phyloP scores from a whole-genome alignment of 1,284 basidiomycete species.

The Boletus chippewaensis region DNA sequence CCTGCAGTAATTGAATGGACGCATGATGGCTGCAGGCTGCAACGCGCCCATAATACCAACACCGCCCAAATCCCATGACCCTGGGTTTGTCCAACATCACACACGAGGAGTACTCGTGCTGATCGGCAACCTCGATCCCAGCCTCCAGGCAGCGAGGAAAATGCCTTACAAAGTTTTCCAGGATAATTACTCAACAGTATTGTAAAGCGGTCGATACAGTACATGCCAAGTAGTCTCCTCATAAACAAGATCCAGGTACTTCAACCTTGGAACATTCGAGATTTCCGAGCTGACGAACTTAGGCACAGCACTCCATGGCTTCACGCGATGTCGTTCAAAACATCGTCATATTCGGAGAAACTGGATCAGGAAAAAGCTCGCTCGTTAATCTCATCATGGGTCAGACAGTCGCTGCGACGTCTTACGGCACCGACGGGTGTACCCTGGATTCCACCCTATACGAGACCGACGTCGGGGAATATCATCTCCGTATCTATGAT shows the following conservation, averaged over 20 bases:
- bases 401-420: conserved; percentile 21
- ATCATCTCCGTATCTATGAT: conserved; percentile 24
- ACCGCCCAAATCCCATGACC: conserved; percentile 3
- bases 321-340: conserved; percentile 16
- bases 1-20: too few species aligned
- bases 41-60: background rate
- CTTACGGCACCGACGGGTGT: conserved; percentile 27
- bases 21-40: background rate
- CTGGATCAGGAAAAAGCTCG: conserved; percentile 32
- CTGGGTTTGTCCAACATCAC: background rate
- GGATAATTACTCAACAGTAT: background rate
- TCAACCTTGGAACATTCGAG: background rate
- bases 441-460: conserved; percentile 26
- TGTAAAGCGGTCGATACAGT: background rate
- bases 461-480: conserved; percentile 13
- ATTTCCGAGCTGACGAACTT: conserved; percentile 6
- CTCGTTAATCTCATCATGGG: conserved; percentile 30
- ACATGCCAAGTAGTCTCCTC: conserved; percentile 1
- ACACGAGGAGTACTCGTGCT: conserved; percentile 23
- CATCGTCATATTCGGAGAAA: conserved; percentile 28
- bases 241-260: conserved; percentile 14
- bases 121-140: conserved; percentile 1
- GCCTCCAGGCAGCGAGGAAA: background rate
- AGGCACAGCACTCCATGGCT: conserved; percentile 15
- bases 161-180: background rate